A percentile compares a stretch with the other conserved stretches of the same genome.
phyloP scores from a whole-genome alignment of 2,329 filamentous ascomycete genomes.

The Fusarium keratoplasticum region DNA sequence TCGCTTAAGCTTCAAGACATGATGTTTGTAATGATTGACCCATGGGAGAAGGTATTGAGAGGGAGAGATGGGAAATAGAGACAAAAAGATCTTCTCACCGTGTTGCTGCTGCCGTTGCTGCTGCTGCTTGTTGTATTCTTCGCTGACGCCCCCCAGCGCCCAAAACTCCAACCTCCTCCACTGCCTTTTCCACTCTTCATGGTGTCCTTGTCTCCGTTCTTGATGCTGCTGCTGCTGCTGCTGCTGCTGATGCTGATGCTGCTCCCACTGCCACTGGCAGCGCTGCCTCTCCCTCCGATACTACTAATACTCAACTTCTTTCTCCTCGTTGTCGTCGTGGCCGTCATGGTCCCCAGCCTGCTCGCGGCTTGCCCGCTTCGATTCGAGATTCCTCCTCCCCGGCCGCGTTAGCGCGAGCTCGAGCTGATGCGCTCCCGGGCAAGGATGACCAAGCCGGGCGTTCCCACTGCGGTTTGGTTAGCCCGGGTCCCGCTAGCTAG shows the following conservation, averaged over 20 bases:
- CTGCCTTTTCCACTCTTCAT: slow-evolving; percentile 30
- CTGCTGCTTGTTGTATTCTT: slow-evolving; percentile 18
- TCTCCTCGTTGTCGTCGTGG: slow-evolving; percentile 23
- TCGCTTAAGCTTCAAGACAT: not conserved
- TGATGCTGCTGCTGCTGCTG: not conserved
- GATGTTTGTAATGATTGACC: not conserved
- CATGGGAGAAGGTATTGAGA: not conserved
- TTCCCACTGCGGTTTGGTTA: slow-evolving; percentile 20
- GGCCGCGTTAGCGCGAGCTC: slow-evolving; percentile 7
- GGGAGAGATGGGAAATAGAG: not conserved
- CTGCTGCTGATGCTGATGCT: not conserved
- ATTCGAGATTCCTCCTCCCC: slow-evolving; percentile 1
- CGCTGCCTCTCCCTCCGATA: not conserved
- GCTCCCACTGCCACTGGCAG: not conserved
- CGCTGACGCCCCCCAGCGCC: slow-evolving; percentile 27
- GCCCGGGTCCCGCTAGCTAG: slow-evolving; percentile 7
- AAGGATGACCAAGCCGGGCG: not conserved
- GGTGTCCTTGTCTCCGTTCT: slow-evolving; percentile 19
- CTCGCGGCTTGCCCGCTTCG: slow-evolving; percentile 2
- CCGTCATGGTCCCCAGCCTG: slow-evolving; percentile 1
- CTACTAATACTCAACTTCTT: slow-evolving; percentile 30
- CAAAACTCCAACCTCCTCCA: slow-evolving; percentile 33
- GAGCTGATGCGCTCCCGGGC: slow-evolving; percentile 4
- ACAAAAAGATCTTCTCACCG: slow-evolving; percentile 9
- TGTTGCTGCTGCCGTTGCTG: slow-evolving; percentile 6